These are phyloP conservation scores for Filosporella fistucella DNA, from an alignment of 495 filamentous ascomycete genomes.

Conservation along the genomic window DNA sequence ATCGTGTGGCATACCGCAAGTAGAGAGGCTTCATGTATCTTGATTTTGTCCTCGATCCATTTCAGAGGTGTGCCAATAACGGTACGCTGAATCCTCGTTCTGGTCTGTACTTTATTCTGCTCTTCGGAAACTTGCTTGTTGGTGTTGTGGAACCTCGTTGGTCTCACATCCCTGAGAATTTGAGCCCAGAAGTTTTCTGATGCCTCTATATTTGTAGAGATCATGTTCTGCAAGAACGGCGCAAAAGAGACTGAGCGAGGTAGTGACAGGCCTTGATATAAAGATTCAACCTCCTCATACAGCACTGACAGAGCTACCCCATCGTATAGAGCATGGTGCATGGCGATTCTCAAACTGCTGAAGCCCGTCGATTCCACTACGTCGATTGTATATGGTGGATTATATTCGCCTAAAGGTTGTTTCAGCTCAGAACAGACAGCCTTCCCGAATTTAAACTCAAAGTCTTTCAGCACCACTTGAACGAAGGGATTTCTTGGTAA, in stretches of 20 bases:
- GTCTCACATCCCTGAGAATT: constrained; percentile 46
- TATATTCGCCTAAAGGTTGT: neutral
- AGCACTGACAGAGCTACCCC: constrained; percentile 63
- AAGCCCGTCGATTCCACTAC: constrained; percentile 10
- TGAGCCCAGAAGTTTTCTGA: constrained; percentile 59
- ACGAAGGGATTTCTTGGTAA: constrained; percentile 46
- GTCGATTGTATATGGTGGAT: constrained; percentile 25
- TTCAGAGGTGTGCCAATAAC: constrained; percentile 30
- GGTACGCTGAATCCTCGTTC: constrained; percentile 2
- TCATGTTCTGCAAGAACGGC: constrained; percentile 44
- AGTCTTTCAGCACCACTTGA: constrained; percentile 44
- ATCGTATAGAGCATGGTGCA: constrained; percentile 83
- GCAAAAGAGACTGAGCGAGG: constrained; percentile 37
- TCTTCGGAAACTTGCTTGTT: no score
- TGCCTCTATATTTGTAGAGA: constrained; percentile 26
- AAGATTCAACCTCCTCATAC: constrained; percentile 58
- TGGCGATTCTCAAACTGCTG: constrained; percentile 47
- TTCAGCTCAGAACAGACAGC: neutral
- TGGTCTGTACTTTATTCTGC: neutral
- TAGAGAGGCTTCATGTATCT: constrained; percentile 51
- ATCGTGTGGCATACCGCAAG: constrained; percentile 62
- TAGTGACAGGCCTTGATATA: constrained; percentile 39
- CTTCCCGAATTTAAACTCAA: constrained; percentile 10
- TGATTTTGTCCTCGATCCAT: constrained; percentile 41
- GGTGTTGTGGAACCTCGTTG: constrained; percentile 5